Percentiles rank a stretch among this genome's conserved stretches.
Evolutionary conservation across 2,329 filamentous ascomycete species (phyloP).

Genomic region (Pseudopyricularia javanii): DNA sequence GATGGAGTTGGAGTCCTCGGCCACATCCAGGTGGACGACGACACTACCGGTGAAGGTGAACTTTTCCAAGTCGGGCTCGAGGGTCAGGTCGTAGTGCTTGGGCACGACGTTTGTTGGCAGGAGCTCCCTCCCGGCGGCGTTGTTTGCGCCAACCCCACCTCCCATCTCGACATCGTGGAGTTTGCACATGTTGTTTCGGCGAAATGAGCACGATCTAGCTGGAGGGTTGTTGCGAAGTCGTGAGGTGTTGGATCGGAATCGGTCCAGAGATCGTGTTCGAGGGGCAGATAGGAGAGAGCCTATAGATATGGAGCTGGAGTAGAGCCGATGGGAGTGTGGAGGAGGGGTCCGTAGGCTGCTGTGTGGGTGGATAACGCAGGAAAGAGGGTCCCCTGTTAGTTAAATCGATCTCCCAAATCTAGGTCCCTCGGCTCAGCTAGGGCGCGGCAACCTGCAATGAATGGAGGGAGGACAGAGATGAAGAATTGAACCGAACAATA

Average conservation of each 20-base stretch:
- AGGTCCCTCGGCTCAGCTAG: too few relatives aligned
- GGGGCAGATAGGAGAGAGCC: background rate
- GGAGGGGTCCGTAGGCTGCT: background rate
- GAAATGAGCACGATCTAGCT: constrained; percentile 58
- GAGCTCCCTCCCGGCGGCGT: constrained; percentile 56
- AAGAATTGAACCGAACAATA: too few relatives aligned
- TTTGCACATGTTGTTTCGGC: constrained; percentile 60
- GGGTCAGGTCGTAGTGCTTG: constrained; percentile 78
- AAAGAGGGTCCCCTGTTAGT: background rate
- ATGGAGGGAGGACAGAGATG: too few relatives aligned
- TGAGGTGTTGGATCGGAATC: background rate
- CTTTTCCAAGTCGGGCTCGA: constrained; percentile 82
- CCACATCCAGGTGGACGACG: constrained; percentile 74
- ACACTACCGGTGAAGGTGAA: constrained; percentile 81
- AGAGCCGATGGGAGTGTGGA: background rate
- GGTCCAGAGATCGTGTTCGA: background rate
- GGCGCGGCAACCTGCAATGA: background rate
- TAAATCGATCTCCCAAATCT: background rate
- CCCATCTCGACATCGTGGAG: constrained; percentile 21
- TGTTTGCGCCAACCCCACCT: constrained; percentile 11
- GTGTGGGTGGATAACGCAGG: background rate
- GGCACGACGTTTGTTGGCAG: constrained; percentile 87
- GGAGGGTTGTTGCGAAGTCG: constrained; percentile 1
- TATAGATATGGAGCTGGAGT: background rate
- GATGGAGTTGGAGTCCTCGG: constrained; percentile 72